A percentile compares a stretch with the other conserved stretches of the same genome.
Evolutionary conservation across 345 rosid genomes (phyloP).

Genomic region (Chamaenerion angustifolium): DNA sequence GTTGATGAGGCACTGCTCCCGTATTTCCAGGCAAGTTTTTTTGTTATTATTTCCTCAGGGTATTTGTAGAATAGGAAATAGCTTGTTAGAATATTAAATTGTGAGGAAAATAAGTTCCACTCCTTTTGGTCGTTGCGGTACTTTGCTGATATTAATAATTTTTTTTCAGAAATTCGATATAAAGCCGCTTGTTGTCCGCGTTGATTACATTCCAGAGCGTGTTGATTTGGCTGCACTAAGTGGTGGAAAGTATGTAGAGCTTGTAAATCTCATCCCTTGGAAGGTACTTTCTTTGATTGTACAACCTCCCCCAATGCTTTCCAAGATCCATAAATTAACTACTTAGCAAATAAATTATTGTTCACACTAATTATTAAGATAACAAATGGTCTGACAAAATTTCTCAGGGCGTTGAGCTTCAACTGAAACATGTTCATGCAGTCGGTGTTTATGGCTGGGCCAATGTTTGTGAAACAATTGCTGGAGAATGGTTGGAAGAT

Average conservation of each 20-base stretch:
- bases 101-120: background rate
- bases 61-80: background rate
- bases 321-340: background rate
- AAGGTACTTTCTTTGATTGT: constrained; percentile 33
- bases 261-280: constrained; percentile 88
- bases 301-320: background rate
- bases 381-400: background rate
- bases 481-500: constrained; percentile 94
- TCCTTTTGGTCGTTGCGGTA: background rate
- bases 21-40: constrained; percentile 67
- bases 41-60: background rate
- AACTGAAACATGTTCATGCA: constrained; percentile 85
- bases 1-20: constrained; percentile 89
- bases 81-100: no score
- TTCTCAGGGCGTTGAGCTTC: constrained; percentile 76
- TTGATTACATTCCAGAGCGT: constrained; percentile 74
- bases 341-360: background rate
- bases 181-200: constrained; percentile 66
- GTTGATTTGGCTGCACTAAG: constrained; percentile 87
- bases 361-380: no score
- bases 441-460: constrained; percentile 85
- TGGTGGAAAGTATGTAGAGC: constrained; percentile 85
- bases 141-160: constrained; percentile 16
- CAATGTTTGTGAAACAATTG: constrained; percentile 62
- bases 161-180: constrained; percentile 73